Evolutionary conservation across 371 early-diverging fungal genomes (phyloP), one percentile per base, ranked within the genome.

Genomic region (Mortierella polycephala): DNA sequence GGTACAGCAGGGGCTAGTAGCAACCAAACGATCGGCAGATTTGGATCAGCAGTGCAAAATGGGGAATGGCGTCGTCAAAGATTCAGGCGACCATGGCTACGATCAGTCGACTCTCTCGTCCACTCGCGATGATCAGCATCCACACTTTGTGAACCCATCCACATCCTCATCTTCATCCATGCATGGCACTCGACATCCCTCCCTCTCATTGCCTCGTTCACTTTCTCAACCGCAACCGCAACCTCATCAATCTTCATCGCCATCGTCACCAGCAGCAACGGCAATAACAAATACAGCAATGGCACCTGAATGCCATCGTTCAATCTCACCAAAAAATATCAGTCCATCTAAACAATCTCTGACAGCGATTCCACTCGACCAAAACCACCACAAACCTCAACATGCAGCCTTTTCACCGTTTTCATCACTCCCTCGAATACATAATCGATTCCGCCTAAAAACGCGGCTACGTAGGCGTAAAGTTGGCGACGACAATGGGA

Each of bases 1-100:
- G 64, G 57, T 64, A 21, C 6, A 40, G n/a, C 57, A 64, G 20
- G 64, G 64, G 1, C 18, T 64, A 20, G 51, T 37, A 8, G 64
- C 57, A 8, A 47, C 64, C 7, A 47, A 47, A 3, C 7, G 50
- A 16, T 41, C 64, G 23, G 54, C 49, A 21, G 57, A 39, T 4
- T 13, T 49, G 40, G 46, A 51, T 51, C 51, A 51, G 18, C 51
- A 51, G 18, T 51, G n/a, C 20, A 16, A 20, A 6, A 20, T 21
- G 51, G 30, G 30, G 4, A 30, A 30, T 30, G 30, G 47, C 12
- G 10, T 1, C 47, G 4, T 47, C 12, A 47, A 47, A 12, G 47
- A 47, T n/a, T 5, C 3, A 10, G 12, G 47, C 10, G 16, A 47
- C 10, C 47, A 30, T 30, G 30, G 30, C 4, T 30, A 4, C 30